Percentiles rank a stretch among this genome's conserved stretches.
These are phyloP conservation scores for Tremella fuciformis DNA, from an alignment of 768 basidiomycete genomes.

Conservation along the genomic window DNA sequence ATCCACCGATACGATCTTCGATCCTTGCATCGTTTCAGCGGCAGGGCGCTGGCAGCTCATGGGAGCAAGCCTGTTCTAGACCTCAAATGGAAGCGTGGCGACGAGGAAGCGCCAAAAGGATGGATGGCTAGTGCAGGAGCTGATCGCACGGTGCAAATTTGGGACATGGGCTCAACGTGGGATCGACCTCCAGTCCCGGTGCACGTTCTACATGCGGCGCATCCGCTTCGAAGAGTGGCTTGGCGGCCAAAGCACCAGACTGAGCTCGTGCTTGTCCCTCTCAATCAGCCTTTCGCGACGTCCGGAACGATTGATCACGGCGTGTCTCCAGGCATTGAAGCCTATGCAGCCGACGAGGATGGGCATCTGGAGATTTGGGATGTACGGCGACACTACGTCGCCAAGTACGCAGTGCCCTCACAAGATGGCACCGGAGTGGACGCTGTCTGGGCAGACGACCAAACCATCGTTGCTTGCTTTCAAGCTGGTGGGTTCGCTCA, in stretches of 20 bases:
- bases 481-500: constrained; percentile 45
- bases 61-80: constrained; percentile 46
- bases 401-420: constrained; percentile 42
- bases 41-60: constrained; percentile 46
- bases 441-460: constrained; percentile 35
- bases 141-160: constrained; percentile 48
- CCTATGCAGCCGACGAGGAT: constrained; percentile 26
- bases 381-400: constrained; percentile 44
- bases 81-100: constrained; percentile 44
- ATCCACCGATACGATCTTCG: constrained; percentile 49
- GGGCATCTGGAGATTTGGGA: constrained; percentile 51
- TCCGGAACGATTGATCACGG: constrained; percentile 11
- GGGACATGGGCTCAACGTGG: constrained; percentile 48
- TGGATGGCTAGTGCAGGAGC: constrained; percentile 51
- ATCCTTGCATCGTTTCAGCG: constrained; percentile 24
- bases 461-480: constrained; percentile 38
- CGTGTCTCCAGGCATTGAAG: constrained; percentile 1
- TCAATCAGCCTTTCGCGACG: constrained; percentile 20
- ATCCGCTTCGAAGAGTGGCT: constrained; percentile 41
- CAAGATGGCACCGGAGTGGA: constrained; percentile 39
- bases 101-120: constrained; percentile 25
- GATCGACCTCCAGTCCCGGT: constrained; percentile 34
- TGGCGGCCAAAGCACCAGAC: constrained; percentile 49
- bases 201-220: constrained; percentile 42
- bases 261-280: constrained; percentile 46